Percentiles rank a stretch among this genome's conserved stretches.
These are phyloP conservation scores for Trametes meyenii DNA, from an alignment of 768 basidiomycete species.

Conservation along the genomic window DNA sequence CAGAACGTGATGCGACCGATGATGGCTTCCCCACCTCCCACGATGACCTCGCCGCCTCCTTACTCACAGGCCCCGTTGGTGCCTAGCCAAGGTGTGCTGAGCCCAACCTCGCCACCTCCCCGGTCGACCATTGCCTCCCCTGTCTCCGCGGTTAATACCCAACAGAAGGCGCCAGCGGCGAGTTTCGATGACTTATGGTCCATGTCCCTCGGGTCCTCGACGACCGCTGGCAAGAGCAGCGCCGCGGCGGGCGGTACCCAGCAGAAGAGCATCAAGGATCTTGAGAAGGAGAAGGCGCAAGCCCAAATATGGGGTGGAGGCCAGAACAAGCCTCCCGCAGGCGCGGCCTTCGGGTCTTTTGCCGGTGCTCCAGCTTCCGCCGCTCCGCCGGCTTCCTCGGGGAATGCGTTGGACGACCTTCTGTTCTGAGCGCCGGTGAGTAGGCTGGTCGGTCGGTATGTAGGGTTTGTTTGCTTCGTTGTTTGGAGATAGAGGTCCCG, in stretches of 20 bases:
- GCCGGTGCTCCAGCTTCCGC: constrained; percentile 27
- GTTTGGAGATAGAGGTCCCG: constrained; percentile 25
- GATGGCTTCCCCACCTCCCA: constrained; percentile 18
- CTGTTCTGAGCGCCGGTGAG: constrained; percentile 36
- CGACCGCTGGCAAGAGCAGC: constrained; percentile 39
- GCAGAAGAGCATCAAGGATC: constrained; percentile 79
- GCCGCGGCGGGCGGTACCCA: constrained; percentile 7
- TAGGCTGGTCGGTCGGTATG: not conserved
- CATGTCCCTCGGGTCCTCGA: constrained; percentile 63
- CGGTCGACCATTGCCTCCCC: constrained; percentile 28
- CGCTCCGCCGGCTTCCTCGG: constrained; percentile 25
- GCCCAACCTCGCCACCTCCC: constrained; percentile 34
- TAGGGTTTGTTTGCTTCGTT: constrained; percentile 12
- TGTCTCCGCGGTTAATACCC: constrained; percentile 24
- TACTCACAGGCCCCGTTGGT: constrained; percentile 10
- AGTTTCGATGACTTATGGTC: constrained; percentile 89
- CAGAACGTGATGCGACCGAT: constrained; percentile 13
- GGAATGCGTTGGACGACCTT: constrained; percentile 42
- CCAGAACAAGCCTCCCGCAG: constrained; percentile 27
- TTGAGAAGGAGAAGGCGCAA: constrained; percentile 85
- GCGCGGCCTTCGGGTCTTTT: constrained; percentile 35
- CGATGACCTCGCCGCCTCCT: constrained; percentile 13
- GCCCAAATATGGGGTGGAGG: constrained; percentile 75
- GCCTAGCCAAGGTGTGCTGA: constrained; percentile 19
- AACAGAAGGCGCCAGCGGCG: constrained; percentile 40